Base-by-base conservation (phyloP, 805 yeast genomes). In the Hanseniaspora valbyensis region DNA sequence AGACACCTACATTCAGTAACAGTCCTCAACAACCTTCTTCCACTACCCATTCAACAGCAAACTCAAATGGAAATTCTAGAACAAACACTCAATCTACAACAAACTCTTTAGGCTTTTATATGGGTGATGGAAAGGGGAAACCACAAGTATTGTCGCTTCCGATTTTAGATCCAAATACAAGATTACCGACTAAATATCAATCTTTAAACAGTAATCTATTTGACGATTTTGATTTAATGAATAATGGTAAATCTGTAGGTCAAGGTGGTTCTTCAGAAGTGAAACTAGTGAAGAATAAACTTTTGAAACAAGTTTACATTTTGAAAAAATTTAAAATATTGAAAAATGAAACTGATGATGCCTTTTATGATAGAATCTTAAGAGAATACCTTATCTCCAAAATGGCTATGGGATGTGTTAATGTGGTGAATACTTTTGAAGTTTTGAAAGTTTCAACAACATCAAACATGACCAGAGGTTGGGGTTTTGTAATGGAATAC, bases 191-290 rank as follows among this genome's bases (percentile, higher is more conserved):
- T 0, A 74, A 70, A 3, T 66, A 76, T 54, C 68, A 74, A 46
- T 77, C 80, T 59, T 63, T 64, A 0, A 69, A 70, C 49, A 64
- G 70, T 2, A 70, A 71, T 39, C 63, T 84, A 52, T 68, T 72
- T 28, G 81, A 79, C 41, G 76, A 75, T 51, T 83, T 76, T 58
- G 75, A 71, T 38, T 55, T 73, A 18, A 68, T 71, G 2, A 66
- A 67, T 24, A 69, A 67, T 44, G 68, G 68, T 22, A 44, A 41
- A 13, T 74, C 72, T 42, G 62, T 83, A 45, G 92, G 89, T 2
- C 75, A 73, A 50, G 92, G 94, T 43, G 89, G 89, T 2, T 76
- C 83, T 2, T 75, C 86, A 4, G 75, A 75, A 44, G 88, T 83
- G 19, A 69, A 80, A 50, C 74, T 73, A 52, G 63, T 75, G 2